These are phyloP conservation scores for Bertia moriformis DNA, from an alignment of 2,329 filamentous ascomycete genomes.

Conservation along the genomic window DNA sequence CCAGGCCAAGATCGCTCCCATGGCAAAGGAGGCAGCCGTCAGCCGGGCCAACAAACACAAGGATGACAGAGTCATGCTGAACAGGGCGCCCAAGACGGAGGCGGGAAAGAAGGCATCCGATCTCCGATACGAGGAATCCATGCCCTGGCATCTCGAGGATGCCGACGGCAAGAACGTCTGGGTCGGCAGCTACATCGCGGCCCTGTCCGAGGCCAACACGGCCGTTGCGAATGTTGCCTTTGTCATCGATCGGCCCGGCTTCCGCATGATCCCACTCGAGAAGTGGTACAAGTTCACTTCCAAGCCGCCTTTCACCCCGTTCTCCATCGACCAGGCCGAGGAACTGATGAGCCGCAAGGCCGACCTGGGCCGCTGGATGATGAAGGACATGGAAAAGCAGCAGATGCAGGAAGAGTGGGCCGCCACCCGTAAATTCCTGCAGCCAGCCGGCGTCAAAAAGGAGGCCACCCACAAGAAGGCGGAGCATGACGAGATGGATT, in stretches of 20 bases:
- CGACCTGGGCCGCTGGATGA: slow-evolving; percentile 67
- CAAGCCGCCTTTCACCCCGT: slow-evolving; percentile 64
- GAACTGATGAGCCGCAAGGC: slow-evolving; percentile 67
- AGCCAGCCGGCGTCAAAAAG: slow-evolving; percentile 46
- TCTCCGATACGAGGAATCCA: slow-evolving; percentile 80
- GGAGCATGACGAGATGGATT: slow-evolving; percentile 57
- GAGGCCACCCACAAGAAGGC: slow-evolving; percentile 55
- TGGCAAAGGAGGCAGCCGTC: slow-evolving; percentile 36
- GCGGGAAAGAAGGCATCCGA: slow-evolving; percentile 64
- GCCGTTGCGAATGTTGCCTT: too few relatives aligned
- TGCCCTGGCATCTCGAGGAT: slow-evolving; percentile 94
- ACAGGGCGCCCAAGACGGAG: slow-evolving; percentile 60
- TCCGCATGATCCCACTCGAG: slow-evolving; percentile 80
- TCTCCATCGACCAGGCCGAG: slow-evolving; percentile 75
- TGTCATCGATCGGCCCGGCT: slow-evolving; percentile 53
- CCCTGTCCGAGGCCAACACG: slow-evolving; percentile 72
- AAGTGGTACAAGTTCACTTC: slow-evolving; percentile 85
- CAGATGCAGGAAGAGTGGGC: slow-evolving; percentile 44
- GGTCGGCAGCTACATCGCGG: slow-evolving; percentile 81
- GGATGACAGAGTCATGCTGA: slow-evolving; percentile 23
- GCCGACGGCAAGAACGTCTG: slow-evolving; percentile 90
- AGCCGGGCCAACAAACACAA: slow-evolving; percentile 16
- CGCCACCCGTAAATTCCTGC: slow-evolving; percentile 35
- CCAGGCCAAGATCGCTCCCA: slow-evolving; percentile 82
- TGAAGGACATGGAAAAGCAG: slow-evolving; percentile 47